Evolutionary conservation across 768 basidiomycete species (phyloP).

Genomic region (Lyophyllum shimeji): DNA sequence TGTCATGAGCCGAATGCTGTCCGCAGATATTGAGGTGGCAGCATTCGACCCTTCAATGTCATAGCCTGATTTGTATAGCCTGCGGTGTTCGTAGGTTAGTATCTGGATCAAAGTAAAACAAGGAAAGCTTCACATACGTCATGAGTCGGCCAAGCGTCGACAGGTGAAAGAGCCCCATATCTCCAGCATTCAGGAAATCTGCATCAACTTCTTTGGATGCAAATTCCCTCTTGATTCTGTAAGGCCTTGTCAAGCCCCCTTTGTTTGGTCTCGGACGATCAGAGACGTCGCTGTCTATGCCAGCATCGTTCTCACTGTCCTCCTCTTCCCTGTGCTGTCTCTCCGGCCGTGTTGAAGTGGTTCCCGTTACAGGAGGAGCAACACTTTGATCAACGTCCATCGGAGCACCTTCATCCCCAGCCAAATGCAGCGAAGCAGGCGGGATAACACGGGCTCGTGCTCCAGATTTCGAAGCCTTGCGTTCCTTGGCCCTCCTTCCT

Average conservation of each 20-base stretch:
- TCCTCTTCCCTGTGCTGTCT: background rate
- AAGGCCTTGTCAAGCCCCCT: slow-evolving; percentile 43
- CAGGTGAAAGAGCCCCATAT: slow-evolving; percentile 51
- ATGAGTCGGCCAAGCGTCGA: slow-evolving; percentile 36
- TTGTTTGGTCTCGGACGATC: slow-evolving; percentile 8
- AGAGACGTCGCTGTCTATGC: slow-evolving; percentile 1
- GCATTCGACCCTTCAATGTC: slow-evolving; percentile 13
- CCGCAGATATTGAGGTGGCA: slow-evolving; percentile 43
- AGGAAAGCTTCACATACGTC: slow-evolving; percentile 27
- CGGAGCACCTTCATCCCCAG: slow-evolving; percentile 3
- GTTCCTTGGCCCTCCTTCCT: slow-evolving; percentile 30
- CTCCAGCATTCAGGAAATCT: slow-evolving; percentile 37
- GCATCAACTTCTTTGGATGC: slow-evolving; percentile 44
- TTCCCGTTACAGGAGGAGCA: background rate
- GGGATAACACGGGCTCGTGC: slow-evolving; percentile 13
- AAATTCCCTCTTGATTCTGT: slow-evolving; percentile 44
- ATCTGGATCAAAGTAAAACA: background rate
- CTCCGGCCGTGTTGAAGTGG: background rate
- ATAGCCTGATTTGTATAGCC: slow-evolving; percentile 22
- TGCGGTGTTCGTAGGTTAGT: slow-evolving; percentile 8
- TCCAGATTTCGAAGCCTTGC: slow-evolving; percentile 18
- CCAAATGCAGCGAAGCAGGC: background rate
- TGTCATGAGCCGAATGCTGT: slow-evolving; percentile 46
- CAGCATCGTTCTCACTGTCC: background rate
- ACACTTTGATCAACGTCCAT: slow-evolving; percentile 12